Base-by-base conservation (phyloP, 2,329 filamentous ascomycete species). In the Aspergillus sp. region DNA sequence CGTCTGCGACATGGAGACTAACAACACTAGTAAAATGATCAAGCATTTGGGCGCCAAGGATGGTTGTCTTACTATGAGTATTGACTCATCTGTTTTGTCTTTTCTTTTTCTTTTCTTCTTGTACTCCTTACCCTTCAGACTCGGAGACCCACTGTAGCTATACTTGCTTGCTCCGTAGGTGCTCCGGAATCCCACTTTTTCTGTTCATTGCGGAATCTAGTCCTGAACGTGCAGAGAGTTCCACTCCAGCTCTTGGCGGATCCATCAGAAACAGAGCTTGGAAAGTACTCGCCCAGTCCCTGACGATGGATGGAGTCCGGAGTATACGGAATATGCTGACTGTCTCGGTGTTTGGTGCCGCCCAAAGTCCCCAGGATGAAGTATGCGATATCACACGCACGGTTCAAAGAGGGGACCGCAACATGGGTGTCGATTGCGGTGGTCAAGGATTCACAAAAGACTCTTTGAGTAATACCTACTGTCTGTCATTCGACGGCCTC, bases 1-100 rank as follows among this genome's bases (percentile, higher is more conserved):
- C 10, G 45, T 45, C 8, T 40, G 33, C 33, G 22, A 3, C 22
- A 22, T 43, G 41, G 6, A 20, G 13, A 50, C 48, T 50, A 45
- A 16, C 10, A 19, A 22, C 43, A 40, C 41, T 45, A 35, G 35
- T 45, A 41, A 43, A 33, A 44, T 45, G 33, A 52, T 57, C 52
- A 59, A 60, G 58, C 58, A 57, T 17, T 55, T 57, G 40, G 22
- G 22, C 35, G 51, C 53, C 57, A 54, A 38, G 35, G 35, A 17
- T 38, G 26, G 26, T 22, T 22, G 22, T 30, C 26, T 30, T 22
- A 22, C 22, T 1, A 22, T 22, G 22, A 11, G 26, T 11, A 30
- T 30, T 11, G 26, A 30, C 13, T 14, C 11, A n/a, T 38, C 35
- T 38, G 35, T 7, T 38, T 38, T 38, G 14, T 17, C 35, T 7